phyloP scores from a whole-genome alignment of 116 monocot genomes.

The Cymodocea nodosa region DNA sequence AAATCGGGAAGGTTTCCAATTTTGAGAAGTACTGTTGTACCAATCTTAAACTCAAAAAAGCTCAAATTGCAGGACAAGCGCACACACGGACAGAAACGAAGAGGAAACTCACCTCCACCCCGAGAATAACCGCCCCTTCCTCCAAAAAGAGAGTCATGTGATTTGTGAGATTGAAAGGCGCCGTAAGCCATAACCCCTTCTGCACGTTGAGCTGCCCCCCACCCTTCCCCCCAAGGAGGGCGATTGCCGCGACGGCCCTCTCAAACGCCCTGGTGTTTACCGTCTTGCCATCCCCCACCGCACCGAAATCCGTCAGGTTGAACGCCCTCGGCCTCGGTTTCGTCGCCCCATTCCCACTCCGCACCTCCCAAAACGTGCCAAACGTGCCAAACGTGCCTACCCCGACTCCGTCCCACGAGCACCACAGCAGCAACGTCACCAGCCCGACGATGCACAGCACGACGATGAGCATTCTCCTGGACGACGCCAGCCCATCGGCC shows the following conservation, averaged over 20 bases:
- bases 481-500: slow-evolving; percentile 14
- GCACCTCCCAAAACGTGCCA: slow-evolving; percentile 25
- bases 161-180: slow-evolving; percentile 88
- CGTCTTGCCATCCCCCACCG: too few species aligned
- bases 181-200: slow-evolving; percentile 80
- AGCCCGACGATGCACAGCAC: slow-evolving; percentile 50
- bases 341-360: slow-evolving; percentile 58
- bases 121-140: slow-evolving; percentile 71
- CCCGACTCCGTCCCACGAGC: slow-evolving; percentile 21
- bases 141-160: slow-evolving; percentile 87
- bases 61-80: background rate
- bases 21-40: too few species aligned
- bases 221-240: too few species aligned
- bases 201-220: too few species aligned
- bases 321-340: too few species aligned
- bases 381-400: slow-evolving; percentile 48
- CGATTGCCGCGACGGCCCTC: too few species aligned
- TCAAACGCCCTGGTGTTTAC: too few species aligned
- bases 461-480: slow-evolving; percentile 23
- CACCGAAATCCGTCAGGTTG: too few species aligned
- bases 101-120: slow-evolving; percentile 35
- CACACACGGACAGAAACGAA: background rate
- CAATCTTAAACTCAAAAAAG: background rate
- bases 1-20: too few species aligned
- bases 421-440: slow-evolving; percentile 42